Evolutionary conservation across 495 filamentous ascomycete genomes (phyloP), one percentile per base, ranked within the genome.

Genomic region (Podospora tetraspora): DNA sequence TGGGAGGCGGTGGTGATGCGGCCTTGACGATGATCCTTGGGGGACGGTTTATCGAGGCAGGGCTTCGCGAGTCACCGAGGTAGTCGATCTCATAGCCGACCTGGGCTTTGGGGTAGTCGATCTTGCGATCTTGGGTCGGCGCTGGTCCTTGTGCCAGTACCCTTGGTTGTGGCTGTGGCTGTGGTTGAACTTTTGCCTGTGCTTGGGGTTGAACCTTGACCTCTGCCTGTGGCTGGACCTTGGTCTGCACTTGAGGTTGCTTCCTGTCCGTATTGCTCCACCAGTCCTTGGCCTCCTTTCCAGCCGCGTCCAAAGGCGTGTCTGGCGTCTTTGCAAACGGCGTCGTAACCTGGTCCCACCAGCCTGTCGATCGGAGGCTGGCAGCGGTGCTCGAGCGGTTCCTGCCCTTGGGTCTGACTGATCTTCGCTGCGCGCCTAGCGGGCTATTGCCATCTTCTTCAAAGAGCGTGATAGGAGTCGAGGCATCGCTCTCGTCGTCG

Each of bases 271-370:
- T 32, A 1, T 69, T 68, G 57, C 74, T 76, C 79, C 79, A 82
- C 79, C 78, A 82, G 67, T 78, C 78, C 1, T 70, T 21, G 29
- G 43, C 56, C 12, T 62, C 64, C 5, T 62, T 32, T 12, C n/a
- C 57, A 0, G 66, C 30, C 3, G 62, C 21, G 27, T 22, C 62
- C 25, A 57, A 62, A 52, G 68, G 68, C 21, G 67, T 65, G 8
- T 27, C 27, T 9, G 80, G 79, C 25, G 79, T 81, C 62, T 75
- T 77, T 9, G 69, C 73, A 66, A 96, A 89, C 0, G 93, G 93
- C 1, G 92, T 93, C 2, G 89, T 89, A 57, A 96, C 85, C 68
- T 90, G 85, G 68, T 91, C 93, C 93, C 93, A 97, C 93, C 93
- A 97, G 12, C 92, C 92, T 43, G 86, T 84, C 4, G 92, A 92